These are phyloP conservation scores for Aureobasidium sp. DNA, from an alignment of 2,329 filamentous ascomycete genomes.

Conservation along the genomic window DNA sequence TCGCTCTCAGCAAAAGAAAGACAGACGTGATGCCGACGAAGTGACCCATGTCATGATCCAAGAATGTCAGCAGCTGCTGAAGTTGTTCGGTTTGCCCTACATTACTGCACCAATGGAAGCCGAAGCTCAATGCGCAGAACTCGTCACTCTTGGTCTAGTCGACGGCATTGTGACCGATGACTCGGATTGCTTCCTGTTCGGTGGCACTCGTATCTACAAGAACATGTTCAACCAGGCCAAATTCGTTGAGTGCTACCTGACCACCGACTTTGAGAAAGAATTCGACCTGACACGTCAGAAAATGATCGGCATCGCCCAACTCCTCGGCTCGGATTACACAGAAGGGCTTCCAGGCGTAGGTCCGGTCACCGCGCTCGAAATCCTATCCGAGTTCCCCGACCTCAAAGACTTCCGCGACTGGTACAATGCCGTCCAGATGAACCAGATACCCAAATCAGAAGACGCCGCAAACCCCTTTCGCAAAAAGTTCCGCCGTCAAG, in stretches of 20 bases:
- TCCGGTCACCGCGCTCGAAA: conserved; percentile 89
- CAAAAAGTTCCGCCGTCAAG: conserved; percentile 80
- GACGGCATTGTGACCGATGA: conserved; percentile 98
- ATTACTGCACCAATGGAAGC: conserved; percentile 98
- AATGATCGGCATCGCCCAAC: conserved; percentile 81
- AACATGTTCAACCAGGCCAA: conserved; percentile 99
- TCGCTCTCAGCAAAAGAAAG: conserved; percentile 91
- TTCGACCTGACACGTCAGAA: conserved; percentile 79
- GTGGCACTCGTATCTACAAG: conserved; percentile 93
- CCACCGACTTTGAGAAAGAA: conserved; percentile 77
- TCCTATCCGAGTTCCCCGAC: conserved; percentile 78
- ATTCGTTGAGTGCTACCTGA: conserved; percentile 91
- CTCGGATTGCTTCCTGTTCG: conserved; percentile 93
- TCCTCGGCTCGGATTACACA: conserved; percentile 91
- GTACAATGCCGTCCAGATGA: conserved; percentile 73
- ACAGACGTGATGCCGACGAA: conserved; percentile 91
- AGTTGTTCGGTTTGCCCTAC: conserved; percentile 89
- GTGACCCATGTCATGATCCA: conserved; percentile 93
- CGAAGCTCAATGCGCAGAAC: conserved; percentile 91
- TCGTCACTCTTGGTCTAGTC: conserved; percentile 78
- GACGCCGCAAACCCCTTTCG: conserved; percentile 60
- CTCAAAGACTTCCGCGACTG: conserved; percentile 76
- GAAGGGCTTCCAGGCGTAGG: conserved; percentile 86
- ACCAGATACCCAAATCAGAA: conserved; percentile 52
- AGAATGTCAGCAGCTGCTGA: conserved; percentile 86